Conservation (phyloP, 2,329 filamentous ascomycete species). For the Cladophialophora psammophila region DNA sequence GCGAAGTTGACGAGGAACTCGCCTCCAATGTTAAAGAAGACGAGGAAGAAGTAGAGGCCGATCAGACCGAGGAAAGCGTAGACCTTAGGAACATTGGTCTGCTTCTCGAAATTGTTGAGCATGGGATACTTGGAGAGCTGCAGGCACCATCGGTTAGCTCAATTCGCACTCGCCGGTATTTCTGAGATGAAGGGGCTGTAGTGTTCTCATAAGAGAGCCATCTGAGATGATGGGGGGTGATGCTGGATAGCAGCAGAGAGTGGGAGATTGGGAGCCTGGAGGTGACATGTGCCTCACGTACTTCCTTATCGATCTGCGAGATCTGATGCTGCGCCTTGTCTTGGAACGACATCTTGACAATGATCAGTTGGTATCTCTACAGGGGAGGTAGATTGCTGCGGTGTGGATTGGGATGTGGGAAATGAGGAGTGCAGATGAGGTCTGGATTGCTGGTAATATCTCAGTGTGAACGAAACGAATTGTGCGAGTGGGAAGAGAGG, state of each 20-base stretch:
- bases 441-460: conserved; percentile 8
- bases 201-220: background rate
- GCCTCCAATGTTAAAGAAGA: conserved; percentile 76
- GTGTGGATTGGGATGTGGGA: background rate
- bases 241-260: background rate
- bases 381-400: conserved; percentile 2
- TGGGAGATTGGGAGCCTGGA: conserved; percentile 18
- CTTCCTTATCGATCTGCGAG: conserved; percentile 73
- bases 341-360: conserved; percentile 57
- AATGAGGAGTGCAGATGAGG: conserved; percentile 12
- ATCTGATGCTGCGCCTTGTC: conserved; percentile 69
- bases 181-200: background rate
- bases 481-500: conserved; percentile 13
- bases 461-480: conserved; percentile 17
- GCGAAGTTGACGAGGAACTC: conserved; percentile 73
- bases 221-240: background rate
- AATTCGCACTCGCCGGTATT: background rate
- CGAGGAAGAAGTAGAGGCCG: conserved; percentile 72
- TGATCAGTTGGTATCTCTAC: conserved; percentile 4
- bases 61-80: conserved; percentile 70
- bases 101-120: conserved; percentile 73
- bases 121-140: conserved; percentile 72
- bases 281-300: conserved; percentile 45
- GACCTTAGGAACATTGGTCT: conserved; percentile 73
- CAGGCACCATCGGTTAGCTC: conserved; percentile 19